phyloP scores from a whole-genome alignment of 1,284 basidiomycete genomes.

The Ustilago esculenta region DNA sequence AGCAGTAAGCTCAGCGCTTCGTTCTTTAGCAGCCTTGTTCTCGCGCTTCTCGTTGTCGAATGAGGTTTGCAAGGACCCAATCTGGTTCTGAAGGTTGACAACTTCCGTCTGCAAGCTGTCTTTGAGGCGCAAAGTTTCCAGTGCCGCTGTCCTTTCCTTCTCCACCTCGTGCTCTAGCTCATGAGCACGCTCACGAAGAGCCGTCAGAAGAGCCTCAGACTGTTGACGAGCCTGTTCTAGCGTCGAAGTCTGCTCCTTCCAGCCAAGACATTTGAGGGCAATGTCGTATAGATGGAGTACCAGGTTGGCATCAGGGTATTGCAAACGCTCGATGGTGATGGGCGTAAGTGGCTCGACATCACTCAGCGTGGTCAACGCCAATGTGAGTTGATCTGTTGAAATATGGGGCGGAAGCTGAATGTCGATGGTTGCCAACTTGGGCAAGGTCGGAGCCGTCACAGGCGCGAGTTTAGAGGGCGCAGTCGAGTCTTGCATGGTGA shows the following conservation, averaged over 20 bases:
- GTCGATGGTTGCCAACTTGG: slow-evolving; percentile 6
- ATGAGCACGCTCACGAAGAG: slow-evolving; percentile 7
- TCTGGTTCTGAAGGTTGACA: slow-evolving; percentile 35
- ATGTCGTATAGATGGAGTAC: slow-evolving; percentile 41
- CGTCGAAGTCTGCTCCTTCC: slow-evolving; percentile 14
- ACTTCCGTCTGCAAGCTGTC: slow-evolving; percentile 38
- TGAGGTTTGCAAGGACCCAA: slow-evolving; percentile 29
- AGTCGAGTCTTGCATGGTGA: slow-evolving; percentile 17
- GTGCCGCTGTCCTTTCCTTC: slow-evolving; percentile 5
- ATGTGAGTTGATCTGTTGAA: slow-evolving; percentile 20
- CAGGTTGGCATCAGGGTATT: slow-evolving; percentile 34
- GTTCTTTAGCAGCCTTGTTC: slow-evolving; percentile 33
- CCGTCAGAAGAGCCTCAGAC: not conserved
- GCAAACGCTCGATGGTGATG: slow-evolving; percentile 23
- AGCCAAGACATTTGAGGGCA: slow-evolving; percentile 20
- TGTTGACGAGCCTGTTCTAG: slow-evolving; percentile 11
- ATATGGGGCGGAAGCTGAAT: slow-evolving; percentile 27
- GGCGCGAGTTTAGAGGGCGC: not conserved
- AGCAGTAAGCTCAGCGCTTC: slow-evolving; percentile 18
- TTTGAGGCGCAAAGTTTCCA: slow-evolving; percentile 28
- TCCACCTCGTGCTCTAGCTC: slow-evolving; percentile 30
- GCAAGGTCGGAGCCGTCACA: not conserved
- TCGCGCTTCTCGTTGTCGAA: slow-evolving; percentile 42
- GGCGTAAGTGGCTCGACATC: slow-evolving; percentile 7
- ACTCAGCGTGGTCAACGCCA: slow-evolving; percentile 27